Evolutionary conservation across 805 yeast species (phyloP).

Genomic region (Kregervanrija fluxuum): DNA sequence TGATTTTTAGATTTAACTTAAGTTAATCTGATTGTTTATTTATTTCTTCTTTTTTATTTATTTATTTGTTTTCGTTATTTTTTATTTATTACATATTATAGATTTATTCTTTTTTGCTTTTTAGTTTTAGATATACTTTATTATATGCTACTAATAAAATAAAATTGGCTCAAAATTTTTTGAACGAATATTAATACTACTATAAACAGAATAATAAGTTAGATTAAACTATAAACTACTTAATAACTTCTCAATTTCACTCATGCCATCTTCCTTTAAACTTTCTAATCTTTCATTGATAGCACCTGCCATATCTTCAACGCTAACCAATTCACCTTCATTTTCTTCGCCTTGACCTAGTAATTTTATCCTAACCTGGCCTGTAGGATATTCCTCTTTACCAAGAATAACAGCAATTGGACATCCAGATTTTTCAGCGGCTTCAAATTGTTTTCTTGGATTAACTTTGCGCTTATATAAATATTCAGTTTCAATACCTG

Average conservation of each 20-base stretch:
- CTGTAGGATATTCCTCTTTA: constrained; percentile 83
- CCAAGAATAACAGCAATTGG: constrained; percentile 89
- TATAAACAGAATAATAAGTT: too few species aligned
- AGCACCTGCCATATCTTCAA: constrained; percentile 50
- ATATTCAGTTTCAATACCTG: constrained; percentile 86
- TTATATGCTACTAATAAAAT: too few species aligned
- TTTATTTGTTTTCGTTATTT: neutral
- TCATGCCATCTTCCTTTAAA: constrained; percentile 45
- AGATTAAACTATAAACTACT: constrained; percentile 37
- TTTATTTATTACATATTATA: neutral
- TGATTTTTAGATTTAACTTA: constrained; percentile 5
- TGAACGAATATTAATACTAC: too few species aligned
- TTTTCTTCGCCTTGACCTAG: constrained; percentile 78
- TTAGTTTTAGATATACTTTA: too few species aligned
- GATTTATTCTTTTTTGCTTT: neutral
- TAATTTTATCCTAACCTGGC: constrained; percentile 77
- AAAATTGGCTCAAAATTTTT: too few species aligned
- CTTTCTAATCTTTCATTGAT: constrained; percentile 33
- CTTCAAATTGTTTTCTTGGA: constrained; percentile 93
- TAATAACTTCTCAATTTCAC: constrained; percentile 57
- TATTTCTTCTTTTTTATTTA: neutral
- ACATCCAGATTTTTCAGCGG: constrained; percentile 93
- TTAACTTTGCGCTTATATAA: constrained; percentile 90
- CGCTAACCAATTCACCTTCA: constrained; percentile 72
- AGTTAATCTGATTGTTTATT: neutral